Base-by-base conservation (phyloP, 2,329 filamentous ascomycete genomes). In the Westerdykella sp. region DNA sequence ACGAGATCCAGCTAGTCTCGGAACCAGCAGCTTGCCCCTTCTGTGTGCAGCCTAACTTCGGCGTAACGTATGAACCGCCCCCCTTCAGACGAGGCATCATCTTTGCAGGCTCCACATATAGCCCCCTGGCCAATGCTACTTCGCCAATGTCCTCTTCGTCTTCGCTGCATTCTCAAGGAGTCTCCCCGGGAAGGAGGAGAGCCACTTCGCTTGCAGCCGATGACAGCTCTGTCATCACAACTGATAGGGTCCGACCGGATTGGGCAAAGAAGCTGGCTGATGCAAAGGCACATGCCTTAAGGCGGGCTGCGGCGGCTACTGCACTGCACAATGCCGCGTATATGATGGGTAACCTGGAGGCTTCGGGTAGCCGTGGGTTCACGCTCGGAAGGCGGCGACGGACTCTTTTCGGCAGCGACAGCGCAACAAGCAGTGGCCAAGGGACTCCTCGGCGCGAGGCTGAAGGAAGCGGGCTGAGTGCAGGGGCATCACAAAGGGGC, bases 261-360 rank as follows among this genome's bases (percentile, higher is more conserved):
- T 98, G 93, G 93, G 81, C 87, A 1, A 84, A 85, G 45, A 98
- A 97, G 65, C 74, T 98, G 40, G 81, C 86, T 11, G 80, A 86
- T 55, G 91, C 91, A 43, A 81, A 89, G 42, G 83, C 87, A 5
- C 88, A 96, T 62, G 84, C 89, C 49, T 81, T 93, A 5, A 78
- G 93, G 46, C 77, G 93, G 51, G 87, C 93, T 18, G 93, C 93
- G 1, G 93, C 93, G 0, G 93, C 93, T 0, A 97, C 93, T 0
- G 91, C 93, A 13, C 71, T 97, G 4, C 93, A 98, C 55, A 95
- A 93, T 22, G 93, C 93, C 5, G 93, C 93, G 1, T 97, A 97
- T 62, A 72, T 97, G 40, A 87, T 95, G 72, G 83, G 83, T 7
- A 71, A 73, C 18, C 61, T 70, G n/a, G 68, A 63, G 35, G 50